phyloP scores from a whole-genome alignment of 495 filamentous ascomycete species.

The Aspergillus cavernicola region DNA sequence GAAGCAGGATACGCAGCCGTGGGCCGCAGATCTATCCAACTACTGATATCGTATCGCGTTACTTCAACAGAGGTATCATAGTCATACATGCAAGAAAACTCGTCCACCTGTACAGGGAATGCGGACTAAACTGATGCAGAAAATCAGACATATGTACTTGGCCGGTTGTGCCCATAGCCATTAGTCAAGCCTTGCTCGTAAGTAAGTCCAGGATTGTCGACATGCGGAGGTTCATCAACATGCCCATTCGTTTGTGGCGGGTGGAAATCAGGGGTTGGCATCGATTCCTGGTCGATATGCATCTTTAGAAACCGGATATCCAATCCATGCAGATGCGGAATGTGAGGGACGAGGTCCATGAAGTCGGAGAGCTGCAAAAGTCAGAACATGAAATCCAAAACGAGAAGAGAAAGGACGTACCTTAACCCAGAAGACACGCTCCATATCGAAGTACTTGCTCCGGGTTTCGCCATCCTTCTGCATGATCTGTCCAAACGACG shows the following conservation, averaged over 20 bases:
- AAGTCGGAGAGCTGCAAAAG: conserved; percentile 62
- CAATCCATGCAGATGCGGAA: conserved; percentile 63
- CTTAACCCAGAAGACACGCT: conserved; percentile 74
- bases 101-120: conserved; percentile 37
- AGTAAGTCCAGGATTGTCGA: conserved; percentile 20
- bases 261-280: conserved; percentile 14
- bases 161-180: conserved; percentile 37
- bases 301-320: conserved; percentile 49
- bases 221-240: conserved; percentile 17
- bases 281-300: conserved; percentile 45
- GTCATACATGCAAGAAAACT: conserved; percentile 40
- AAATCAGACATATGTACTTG: conserved; percentile 48
- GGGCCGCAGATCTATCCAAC: conserved; percentile 15
- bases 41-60: conserved; percentile 13
- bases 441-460: conserved; percentile 52
- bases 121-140: conserved; percentile 23
- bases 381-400: conserved; percentile 16
- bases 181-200: conserved; percentile 35
- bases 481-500: conserved; percentile 42
- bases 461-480: conserved; percentile 45
- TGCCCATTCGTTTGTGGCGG: conserved; percentile 35
- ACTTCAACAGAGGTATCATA: conserved; percentile 45
- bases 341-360: conserved; percentile 64
- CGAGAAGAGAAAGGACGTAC: conserved; percentile 35
- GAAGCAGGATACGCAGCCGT: not conserved